Evolutionary conservation across 2,329 filamentous ascomycete genomes (phyloP), one percentile per base, ranked within the genome.

Genomic region (Zymoseptoria passerinii): DNA sequence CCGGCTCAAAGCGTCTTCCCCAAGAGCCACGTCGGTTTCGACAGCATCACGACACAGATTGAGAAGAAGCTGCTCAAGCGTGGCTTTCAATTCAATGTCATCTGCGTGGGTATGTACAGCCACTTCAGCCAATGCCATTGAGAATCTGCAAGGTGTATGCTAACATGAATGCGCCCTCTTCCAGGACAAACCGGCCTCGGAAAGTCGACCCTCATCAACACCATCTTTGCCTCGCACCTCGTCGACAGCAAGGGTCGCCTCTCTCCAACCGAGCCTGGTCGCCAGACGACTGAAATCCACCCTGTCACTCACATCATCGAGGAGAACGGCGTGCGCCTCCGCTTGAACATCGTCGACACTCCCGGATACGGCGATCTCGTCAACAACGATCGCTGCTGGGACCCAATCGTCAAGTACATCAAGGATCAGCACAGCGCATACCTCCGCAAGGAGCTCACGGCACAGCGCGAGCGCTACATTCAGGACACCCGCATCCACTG

Each of bases 311-410:
- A 99, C 81, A 91, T 96, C 76, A 96, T 99, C 74, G 94, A 99
- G 83, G 94, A 99, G 81, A 99, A 99, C 75, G 94, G 94, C 69
- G 94, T 99, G 68, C 92, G 94, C 73, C 86, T 99, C 72, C 85
- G 94, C 71, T 83, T 99, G 72, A 99, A 97, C 84, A 99, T 99
- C 72, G 94, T 99, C 72, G 94, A 99, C 75, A 99, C 94, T 65
- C 94, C 94, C 65, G 94, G 94, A 65, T 99, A 99, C 72, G 94
- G 94, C 73, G 94, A 99, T 72, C 85, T 96, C 73, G 94, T 99
- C 78, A 99, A 99, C 85, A 99, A 99, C 78, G 94, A 99, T 80
- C 89, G 94, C 83, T 99, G 94, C 86, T 99, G 94, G 94, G 94
- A 99, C 74, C 94, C 94, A 64, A 99, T 99, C 75, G 92, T 99